Conservation (phyloP, 2,329 filamentous ascomycete genomes). For the Amphichorda felina region DNA sequence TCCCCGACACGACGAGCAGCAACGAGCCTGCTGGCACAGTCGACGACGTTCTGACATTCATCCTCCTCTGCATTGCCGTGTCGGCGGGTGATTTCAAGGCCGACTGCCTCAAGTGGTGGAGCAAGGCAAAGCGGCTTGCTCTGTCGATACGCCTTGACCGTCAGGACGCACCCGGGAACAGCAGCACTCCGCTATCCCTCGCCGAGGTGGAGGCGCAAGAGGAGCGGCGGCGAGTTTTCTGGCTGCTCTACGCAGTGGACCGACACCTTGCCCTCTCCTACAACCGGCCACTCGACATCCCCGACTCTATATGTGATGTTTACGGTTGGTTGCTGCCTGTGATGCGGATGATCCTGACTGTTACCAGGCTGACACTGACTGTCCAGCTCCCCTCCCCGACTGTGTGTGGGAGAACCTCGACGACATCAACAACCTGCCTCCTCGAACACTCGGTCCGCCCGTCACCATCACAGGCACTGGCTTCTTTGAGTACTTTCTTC, state of each 20-base stretch:
- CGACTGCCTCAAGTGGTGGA: conserved; percentile 35
- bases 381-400: conserved; percentile 25
- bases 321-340: conserved; percentile 12
- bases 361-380: neutral
- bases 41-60: conserved; percentile 32
- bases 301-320: conserved; percentile 32
- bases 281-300: conserved; percentile 28
- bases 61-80: conserved; percentile 30
- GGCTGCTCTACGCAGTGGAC: conserved; percentile 34
- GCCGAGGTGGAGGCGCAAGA: conserved; percentile 27
- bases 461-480: conserved; percentile 25
- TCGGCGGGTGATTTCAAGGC: conserved; percentile 36
- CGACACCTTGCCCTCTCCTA: conserved; percentile 34
- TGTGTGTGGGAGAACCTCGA: conserved; percentile 26
- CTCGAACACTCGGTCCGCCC: conserved; percentile 23
- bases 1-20: conserved; percentile 17
- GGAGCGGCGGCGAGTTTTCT: conserved; percentile 33
- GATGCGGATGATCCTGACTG: neutral
- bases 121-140: conserved; percentile 26
- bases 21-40: conserved; percentile 21
- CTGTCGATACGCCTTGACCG: conserved; percentile 22
- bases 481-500: conserved; percentile 37
- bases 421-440: conserved; percentile 17
- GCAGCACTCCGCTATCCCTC: conserved; percentile 6
- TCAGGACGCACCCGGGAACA: conserved; percentile 19